phyloP scores from a whole-genome alignment of 768 basidiomycete species.

The Leccinum olivaceopallidum region DNA sequence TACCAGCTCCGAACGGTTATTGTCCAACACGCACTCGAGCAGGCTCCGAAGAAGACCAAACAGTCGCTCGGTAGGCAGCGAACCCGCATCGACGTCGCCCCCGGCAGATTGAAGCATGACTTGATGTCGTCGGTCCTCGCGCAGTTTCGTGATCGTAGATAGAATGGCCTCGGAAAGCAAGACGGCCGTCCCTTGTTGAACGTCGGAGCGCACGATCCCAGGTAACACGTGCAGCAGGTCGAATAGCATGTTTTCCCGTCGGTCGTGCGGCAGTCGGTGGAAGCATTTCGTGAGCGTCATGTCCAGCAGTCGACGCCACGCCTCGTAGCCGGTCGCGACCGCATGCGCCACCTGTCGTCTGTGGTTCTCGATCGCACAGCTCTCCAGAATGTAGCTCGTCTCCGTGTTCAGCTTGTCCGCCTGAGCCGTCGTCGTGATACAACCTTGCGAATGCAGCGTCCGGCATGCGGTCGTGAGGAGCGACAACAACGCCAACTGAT shows the following conservation, averaged over 20 bases:
- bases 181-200: conserved; percentile 74
- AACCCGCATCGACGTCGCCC: conserved; percentile 61
- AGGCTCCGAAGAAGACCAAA: conserved; percentile 71
- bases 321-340: conserved; percentile 66
- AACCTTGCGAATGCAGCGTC: conserved; percentile 65
- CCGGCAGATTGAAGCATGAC: conserved; percentile 63
- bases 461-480: conserved; percentile 63
- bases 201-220: conserved; percentile 61
- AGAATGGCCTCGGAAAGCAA: conserved; percentile 81
- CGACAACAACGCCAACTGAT: conserved; percentile 65
- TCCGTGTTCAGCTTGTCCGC: conserved; percentile 69
- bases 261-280: conserved; percentile 75
- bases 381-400: conserved; percentile 74
- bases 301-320: conserved; percentile 87
- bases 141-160: conserved; percentile 83
- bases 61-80: conserved; percentile 79
- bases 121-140: conserved; percentile 78
- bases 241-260: conserved; percentile 85
- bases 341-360: conserved; percentile 78
- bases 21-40: conserved; percentile 73
- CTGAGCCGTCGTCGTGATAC: conserved; percentile 60
- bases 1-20: conserved; percentile 78
- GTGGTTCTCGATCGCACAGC: conserved; percentile 87
- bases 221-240: conserved; percentile 87
- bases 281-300: conserved; percentile 87